Evolutionary conservation across 768 basidiomycete genomes (phyloP).

Genomic region (Podaxis sp.): DNA sequence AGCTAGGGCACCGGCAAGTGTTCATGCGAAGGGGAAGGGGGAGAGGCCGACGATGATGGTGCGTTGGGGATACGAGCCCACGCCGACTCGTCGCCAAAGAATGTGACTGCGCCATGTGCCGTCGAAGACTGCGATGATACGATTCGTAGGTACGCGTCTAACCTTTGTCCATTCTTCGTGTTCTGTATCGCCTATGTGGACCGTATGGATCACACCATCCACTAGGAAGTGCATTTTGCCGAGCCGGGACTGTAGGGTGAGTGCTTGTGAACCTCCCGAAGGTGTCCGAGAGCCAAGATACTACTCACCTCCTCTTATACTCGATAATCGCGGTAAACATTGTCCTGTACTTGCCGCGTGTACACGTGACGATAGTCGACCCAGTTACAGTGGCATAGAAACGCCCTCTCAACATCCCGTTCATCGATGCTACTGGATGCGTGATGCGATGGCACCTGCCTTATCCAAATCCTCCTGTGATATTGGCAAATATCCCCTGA

Average conservation of each 20-base stretch:
- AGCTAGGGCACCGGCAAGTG: constrained; percentile 38
- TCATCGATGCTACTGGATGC: constrained; percentile 87
- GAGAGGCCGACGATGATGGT: constrained; percentile 44
- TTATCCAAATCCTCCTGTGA: constrained; percentile 70
- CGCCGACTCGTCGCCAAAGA: constrained; percentile 68
- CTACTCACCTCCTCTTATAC: constrained; percentile 90
- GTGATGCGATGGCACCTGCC: constrained; percentile 87
- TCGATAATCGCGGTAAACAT: constrained; percentile 83
- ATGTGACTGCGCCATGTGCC: constrained; percentile 87
- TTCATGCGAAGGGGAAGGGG: constrained; percentile 46
- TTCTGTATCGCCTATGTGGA: constrained; percentile 60
- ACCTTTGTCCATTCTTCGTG: constrained; percentile 78
- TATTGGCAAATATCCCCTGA: constrained; percentile 82
- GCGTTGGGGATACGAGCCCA: constrained; percentile 42
- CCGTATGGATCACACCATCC: constrained; percentile 89
- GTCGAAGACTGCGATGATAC: constrained; percentile 79
- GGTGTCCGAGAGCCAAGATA: constrained; percentile 1
- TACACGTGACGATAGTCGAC: constrained; percentile 78
- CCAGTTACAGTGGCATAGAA: constrained; percentile 90
- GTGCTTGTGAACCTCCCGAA: neutral
- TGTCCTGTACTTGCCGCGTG: constrained; percentile 58
- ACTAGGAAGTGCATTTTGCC: constrained; percentile 81
- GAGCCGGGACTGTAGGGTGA: constrained; percentile 72
- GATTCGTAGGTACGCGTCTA: constrained; percentile 84
- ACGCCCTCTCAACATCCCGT: constrained; percentile 87